A percentile compares a stretch with the other conserved stretches of the same genome.
Conservation (phyloP, 306 rosid species). For the Rubus idaeus region DNA sequence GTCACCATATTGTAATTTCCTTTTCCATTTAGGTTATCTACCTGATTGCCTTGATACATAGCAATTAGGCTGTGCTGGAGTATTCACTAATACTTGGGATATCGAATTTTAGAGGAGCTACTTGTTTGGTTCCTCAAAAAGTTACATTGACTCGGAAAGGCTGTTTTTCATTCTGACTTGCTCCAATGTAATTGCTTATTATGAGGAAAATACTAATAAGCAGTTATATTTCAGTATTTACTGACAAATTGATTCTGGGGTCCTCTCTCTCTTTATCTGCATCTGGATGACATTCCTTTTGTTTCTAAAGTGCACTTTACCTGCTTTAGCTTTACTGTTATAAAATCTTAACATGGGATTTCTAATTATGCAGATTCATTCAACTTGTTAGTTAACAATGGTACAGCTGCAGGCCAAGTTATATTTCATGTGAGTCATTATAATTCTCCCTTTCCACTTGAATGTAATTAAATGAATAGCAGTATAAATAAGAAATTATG, state of each 20-base stretch:
- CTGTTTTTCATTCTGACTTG: not conserved
- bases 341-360: conserved; percentile 2
- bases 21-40: not conserved
- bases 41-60: not conserved
- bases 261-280: not conserved
- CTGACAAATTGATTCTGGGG: not conserved
- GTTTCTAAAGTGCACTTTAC: not conserved
- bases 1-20: conserved; percentile 2
- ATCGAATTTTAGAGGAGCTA: not conserved
- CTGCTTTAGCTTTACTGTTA: not conserved
- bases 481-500: not conserved
- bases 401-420: conserved; percentile 93
- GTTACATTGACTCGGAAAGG: not conserved
- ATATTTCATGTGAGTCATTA: conserved; percentile 79
- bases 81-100: not conserved
- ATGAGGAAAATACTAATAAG: not conserved
- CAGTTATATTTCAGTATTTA: not conserved
- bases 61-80: not conserved
- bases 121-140: not conserved
- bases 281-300: not conserved
- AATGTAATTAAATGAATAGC: not conserved
- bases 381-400: conserved; percentile 87
- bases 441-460: not conserved
- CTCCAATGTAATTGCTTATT: not conserved
- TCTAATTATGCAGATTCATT: conserved; percentile 72